Conservation (phyloP, 345 rosid species). For the Sisymbrium altissimum region DNA sequence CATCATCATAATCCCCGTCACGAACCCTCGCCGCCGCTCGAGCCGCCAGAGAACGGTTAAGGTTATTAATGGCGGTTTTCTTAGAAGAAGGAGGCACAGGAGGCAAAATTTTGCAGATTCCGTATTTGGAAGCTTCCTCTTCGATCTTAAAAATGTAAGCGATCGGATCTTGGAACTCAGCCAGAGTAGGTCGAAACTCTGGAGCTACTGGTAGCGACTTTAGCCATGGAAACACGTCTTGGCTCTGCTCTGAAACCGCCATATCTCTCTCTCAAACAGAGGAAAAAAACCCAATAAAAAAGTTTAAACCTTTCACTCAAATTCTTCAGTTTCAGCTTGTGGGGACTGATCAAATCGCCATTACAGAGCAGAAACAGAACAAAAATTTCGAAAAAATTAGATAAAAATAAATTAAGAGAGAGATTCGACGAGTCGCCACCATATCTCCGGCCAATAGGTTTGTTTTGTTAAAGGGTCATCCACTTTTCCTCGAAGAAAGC, state of each 20-base stretch:
- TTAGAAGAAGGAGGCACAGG: constrained; percentile 68
- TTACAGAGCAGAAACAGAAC: constrained; percentile 41
- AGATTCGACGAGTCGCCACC: constrained; percentile 31
- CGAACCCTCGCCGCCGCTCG: constrained; percentile 43
- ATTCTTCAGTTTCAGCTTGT: neutral
- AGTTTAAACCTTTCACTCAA: neutral
- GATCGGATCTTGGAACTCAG: constrained; percentile 99
- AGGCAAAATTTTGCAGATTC: constrained; percentile 98
- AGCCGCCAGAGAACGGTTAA: constrained; percentile 74
- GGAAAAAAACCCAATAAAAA: neutral
- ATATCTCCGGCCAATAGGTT: constrained; percentile 22
- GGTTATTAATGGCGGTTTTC: constrained; percentile 64
- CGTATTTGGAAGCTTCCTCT: constrained; percentile 84
- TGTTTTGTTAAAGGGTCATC: constrained; percentile 4
- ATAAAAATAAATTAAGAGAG: neutral
- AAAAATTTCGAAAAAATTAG: neutral
- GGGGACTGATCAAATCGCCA: constrained; percentile 32
- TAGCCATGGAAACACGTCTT: constrained; percentile 85
- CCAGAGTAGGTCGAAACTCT: constrained; percentile 75
- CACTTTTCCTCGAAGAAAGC: constrained; percentile 25
- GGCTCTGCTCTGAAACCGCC: constrained; percentile 54
- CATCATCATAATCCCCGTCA: constrained; percentile 36
- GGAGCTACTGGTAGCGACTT: constrained; percentile 88
- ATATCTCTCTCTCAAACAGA: constrained; percentile 14
- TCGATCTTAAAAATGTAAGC: constrained; percentile 98